Evolutionary conservation across 148 eudicot genomes (phyloP).

Genomic region (Nyssa sinensis): DNA sequence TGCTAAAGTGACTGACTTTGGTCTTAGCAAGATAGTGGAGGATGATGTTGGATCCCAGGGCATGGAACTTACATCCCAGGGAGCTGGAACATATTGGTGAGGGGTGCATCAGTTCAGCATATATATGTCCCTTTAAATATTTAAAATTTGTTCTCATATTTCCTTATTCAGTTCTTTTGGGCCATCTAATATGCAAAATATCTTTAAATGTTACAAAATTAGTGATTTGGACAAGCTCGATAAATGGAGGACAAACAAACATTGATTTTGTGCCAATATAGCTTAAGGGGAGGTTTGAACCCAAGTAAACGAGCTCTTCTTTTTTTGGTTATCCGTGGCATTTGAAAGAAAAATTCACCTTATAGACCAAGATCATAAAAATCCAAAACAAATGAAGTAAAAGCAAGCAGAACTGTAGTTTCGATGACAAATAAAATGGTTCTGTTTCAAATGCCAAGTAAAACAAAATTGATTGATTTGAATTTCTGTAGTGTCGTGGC

Average conservation of each 20-base stretch:
- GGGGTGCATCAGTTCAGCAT: slow-evolving; percentile 16
- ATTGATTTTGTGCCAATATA: too few relatives aligned
- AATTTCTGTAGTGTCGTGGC: background rate
- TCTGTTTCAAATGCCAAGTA: background rate
- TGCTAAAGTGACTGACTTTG: slow-evolving; percentile 95
- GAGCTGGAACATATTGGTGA: slow-evolving; percentile 99
- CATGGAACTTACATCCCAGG: slow-evolving; percentile 99
- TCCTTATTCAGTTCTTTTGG: background rate
- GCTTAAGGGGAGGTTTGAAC: too few relatives aligned
- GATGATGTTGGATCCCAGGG: slow-evolving; percentile 94
- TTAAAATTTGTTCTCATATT: slow-evolving; percentile 6
- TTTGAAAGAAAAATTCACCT: too few relatives aligned
- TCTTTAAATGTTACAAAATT: background rate
- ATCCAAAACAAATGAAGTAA: too few relatives aligned
- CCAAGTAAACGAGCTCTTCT: too few relatives aligned
- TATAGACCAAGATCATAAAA: too few relatives aligned
- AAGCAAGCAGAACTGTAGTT: background rate
- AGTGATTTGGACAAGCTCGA: too few relatives aligned
- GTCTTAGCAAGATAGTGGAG: slow-evolving; percentile 98
- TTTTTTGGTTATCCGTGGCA: too few relatives aligned
- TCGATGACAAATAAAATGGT: background rate
- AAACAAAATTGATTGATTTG: background rate
- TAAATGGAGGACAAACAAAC: too few relatives aligned
- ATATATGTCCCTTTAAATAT: background rate
- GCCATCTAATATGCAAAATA: background rate